Percentiles rank a stretch among this genome's conserved stretches.
phyloP scores from a whole-genome alignment of 2,329 filamentous ascomycete species.

The Ambrosiella cleistominuta region DNA sequence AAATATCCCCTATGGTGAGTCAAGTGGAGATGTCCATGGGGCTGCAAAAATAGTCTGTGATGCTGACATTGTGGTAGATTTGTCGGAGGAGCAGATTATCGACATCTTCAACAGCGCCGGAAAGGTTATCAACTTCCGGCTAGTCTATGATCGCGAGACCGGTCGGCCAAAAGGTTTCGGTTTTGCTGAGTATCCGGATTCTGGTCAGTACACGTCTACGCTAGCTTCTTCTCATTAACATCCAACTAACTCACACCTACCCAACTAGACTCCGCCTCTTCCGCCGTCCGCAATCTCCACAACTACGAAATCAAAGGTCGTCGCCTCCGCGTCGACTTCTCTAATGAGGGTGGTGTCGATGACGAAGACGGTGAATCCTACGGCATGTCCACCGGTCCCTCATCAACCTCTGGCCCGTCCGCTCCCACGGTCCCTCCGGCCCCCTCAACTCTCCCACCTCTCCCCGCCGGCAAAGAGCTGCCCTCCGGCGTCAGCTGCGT shows the following conservation, averaged over 20 bases:
- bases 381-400: background rate
- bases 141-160: constrained; percentile 91
- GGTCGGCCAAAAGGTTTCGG: constrained; percentile 91
- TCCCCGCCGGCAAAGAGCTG: constrained; percentile 72
- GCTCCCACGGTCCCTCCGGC: constrained; percentile 17
- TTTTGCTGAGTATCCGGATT: constrained; percentile 88
- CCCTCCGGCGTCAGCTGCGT: constrained; percentile 67
- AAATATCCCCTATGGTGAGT: constrained; percentile 63
- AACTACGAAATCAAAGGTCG: constrained; percentile 90
- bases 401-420: background rate
- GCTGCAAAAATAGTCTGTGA: background rate
- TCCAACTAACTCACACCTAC: background rate
- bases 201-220: constrained; percentile 36
- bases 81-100: constrained; percentile 89
- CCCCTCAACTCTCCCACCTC: constrained; percentile 47
- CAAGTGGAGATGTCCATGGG: constrained; percentile 3
- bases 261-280: constrained; percentile 55
- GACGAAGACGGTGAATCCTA: constrained; percentile 33
- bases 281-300: constrained; percentile 87
- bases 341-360: constrained; percentile 67
- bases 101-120: constrained; percentile 85
- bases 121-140: constrained; percentile 71
- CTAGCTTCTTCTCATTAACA: background rate
- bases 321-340: constrained; percentile 89
- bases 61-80: constrained; percentile 38